phyloP scores from a whole-genome alignment of 129 eudicot species.

The Chrysanthemum makinoi region DNA sequence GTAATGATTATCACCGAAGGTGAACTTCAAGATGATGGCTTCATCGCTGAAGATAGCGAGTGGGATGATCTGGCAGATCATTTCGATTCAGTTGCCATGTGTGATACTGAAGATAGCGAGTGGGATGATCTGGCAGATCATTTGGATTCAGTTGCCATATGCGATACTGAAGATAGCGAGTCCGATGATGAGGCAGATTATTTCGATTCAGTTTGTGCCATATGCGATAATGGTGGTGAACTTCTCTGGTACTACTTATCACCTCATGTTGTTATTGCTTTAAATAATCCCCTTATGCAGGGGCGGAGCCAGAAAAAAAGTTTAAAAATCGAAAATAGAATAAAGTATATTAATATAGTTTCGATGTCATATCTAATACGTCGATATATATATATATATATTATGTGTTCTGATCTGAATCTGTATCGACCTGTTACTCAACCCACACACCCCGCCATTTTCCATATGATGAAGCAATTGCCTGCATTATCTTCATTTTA shows the following conservation, averaged over 20 bases:
- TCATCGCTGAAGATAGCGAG: slow-evolving; percentile 40
- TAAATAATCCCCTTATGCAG: too few species aligned
- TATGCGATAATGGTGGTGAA: slow-evolving; percentile 80
- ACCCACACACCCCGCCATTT: not conserved
- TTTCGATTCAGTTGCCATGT: slow-evolving; percentile 71
- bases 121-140: slow-evolving; percentile 45
- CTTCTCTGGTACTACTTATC: slow-evolving; percentile 39
- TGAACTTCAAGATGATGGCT: slow-evolving; percentile 49
- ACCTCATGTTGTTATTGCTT: not conserved
- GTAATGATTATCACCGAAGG: not conserved
- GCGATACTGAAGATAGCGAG: slow-evolving; percentile 58
- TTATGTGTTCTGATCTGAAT: not conserved
- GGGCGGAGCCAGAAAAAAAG: too few species aligned
- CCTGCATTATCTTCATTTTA: not conserved
- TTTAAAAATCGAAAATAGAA: too few species aligned
- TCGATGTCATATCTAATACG: not conserved
- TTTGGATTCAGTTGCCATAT: slow-evolving; percentile 71
- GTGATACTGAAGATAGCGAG: slow-evolving; percentile 42
- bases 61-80: slow-evolving; percentile 45
- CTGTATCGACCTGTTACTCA: not conserved
- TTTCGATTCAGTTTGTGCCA: slow-evolving; percentile 72
- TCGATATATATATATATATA: too few species aligned
- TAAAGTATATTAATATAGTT: not conserved
- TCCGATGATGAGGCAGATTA: slow-evolving; percentile 46
- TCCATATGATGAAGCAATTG: slow-evolving; percentile 5